Percentiles rank a stretch among this genome's conserved stretches.
phyloP scores from a whole-genome alignment of 805 yeast genomes.

The Naumovozyma dairenensis region DNA sequence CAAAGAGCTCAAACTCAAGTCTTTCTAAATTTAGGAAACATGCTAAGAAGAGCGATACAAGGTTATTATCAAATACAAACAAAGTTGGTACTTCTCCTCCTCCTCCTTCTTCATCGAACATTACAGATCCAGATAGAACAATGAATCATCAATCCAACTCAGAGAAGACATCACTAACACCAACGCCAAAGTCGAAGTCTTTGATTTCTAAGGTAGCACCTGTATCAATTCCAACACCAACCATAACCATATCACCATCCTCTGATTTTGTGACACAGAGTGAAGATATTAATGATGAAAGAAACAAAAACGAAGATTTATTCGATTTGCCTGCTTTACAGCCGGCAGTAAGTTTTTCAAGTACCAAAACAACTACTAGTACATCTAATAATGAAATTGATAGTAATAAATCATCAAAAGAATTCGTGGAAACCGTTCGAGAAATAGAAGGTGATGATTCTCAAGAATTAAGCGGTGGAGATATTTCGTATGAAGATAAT shows the following conservation, averaged over 20 bases:
- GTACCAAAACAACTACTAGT: constrained; percentile 7
- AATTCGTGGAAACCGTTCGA: constrained; percentile 12
- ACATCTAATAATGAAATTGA: constrained; percentile 3
- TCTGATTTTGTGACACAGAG: too few relatives aligned
- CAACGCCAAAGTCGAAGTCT: too few relatives aligned
- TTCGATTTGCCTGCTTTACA: constrained; percentile 9
- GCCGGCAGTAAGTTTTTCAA: constrained; percentile 14
- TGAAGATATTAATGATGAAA: neutral
- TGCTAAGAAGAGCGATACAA: too few relatives aligned
- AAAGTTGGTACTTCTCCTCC: too few relatives aligned
- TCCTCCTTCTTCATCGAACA: too few relatives aligned
- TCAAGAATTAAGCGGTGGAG: constrained; percentile 10
- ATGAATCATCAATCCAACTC: too few relatives aligned
- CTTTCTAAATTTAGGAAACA: constrained; percentile 8
- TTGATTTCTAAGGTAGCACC: too few relatives aligned
- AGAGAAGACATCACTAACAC: too few relatives aligned
- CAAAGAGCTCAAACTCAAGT: constrained; percentile 7
- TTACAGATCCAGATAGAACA: too few relatives aligned
- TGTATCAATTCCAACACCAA: too few relatives aligned
- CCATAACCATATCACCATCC: too few relatives aligned
- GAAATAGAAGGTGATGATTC: constrained; percentile 19
- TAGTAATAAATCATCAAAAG: constrained; percentile 1
- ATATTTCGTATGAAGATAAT: neutral
- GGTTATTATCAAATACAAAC: too few relatives aligned
- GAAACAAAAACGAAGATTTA: neutral